These are phyloP conservation scores for Tricholoma saponaceum DNA, from an alignment of 768 basidiomycete genomes.

Conservation along the genomic window DNA sequence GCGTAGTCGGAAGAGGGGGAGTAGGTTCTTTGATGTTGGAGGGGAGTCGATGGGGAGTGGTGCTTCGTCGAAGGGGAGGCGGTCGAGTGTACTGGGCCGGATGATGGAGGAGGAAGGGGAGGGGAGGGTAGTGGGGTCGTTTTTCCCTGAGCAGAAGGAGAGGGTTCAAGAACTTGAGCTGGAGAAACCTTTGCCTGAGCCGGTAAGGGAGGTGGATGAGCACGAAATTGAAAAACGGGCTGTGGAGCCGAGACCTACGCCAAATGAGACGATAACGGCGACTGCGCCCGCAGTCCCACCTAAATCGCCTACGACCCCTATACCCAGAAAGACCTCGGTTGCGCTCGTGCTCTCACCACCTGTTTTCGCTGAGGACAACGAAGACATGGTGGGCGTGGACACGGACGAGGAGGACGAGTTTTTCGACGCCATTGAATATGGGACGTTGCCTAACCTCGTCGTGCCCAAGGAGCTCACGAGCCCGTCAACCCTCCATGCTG, in stretches of 20 bases:
- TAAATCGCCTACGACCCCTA: neutral
- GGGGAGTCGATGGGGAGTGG: constrained; percentile 9
- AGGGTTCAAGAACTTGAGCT: neutral
- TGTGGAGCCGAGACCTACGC: no score
- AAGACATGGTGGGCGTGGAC: constrained; percentile 27
- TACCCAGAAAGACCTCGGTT: neutral
- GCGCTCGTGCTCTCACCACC: neutral
- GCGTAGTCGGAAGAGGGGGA: constrained; percentile 55
- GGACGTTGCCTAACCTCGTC: constrained; percentile 70
- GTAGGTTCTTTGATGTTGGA: constrained; percentile 42
- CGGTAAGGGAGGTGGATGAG: neutral
- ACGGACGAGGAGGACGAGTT: constrained; percentile 94
- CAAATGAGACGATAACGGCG: neutral
- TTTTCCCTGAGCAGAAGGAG: neutral
- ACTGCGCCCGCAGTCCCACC: neutral
- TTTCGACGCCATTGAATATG: constrained; percentile 92
- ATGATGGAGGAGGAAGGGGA: constrained; percentile 5
- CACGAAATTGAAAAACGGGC: neutral
- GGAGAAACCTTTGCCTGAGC: neutral
- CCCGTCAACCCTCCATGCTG: constrained; percentile 19
- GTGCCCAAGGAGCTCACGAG: constrained; percentile 61
- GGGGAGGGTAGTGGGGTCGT: neutral
- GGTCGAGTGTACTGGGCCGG: constrained; percentile 11
- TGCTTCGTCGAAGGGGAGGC: constrained; percentile 16
- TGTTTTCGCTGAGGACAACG: constrained; percentile 8